phyloP scores from a whole-genome alignment of 352 stramenopile species.

The Phytophthora nicotianae region DNA sequence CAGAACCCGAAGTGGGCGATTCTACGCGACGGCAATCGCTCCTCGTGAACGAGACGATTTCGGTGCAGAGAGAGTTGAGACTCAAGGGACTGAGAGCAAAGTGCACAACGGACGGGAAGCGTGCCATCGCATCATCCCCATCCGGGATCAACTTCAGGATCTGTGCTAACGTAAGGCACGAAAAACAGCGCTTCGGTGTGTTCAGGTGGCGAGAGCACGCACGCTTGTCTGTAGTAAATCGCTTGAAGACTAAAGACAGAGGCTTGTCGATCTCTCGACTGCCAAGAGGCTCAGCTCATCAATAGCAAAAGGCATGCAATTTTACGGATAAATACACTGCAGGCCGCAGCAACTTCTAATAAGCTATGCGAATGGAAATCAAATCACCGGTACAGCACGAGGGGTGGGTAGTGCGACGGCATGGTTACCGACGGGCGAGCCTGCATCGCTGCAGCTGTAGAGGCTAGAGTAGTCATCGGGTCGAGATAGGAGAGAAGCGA shows the following conservation, averaged over 20 bases:
- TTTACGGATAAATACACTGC: slow-evolving; percentile 33
- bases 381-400: slow-evolving; percentile 35
- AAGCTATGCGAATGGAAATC: background rate
- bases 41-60: slow-evolving; percentile 23
- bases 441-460: slow-evolving; percentile 15
- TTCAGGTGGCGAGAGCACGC: background rate
- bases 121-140: slow-evolving; percentile 13
- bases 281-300: slow-evolving; percentile 9
- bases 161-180: slow-evolving; percentile 19
- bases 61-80: slow-evolving; percentile 19
- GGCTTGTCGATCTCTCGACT: background rate
- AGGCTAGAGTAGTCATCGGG: slow-evolving; percentile 25
- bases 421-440: slow-evolving; percentile 11
- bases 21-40: background rate
- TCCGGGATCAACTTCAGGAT: slow-evolving; percentile 20
- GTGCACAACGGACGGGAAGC: slow-evolving; percentile 2
- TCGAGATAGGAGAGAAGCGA: slow-evolving; percentile 40
- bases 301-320: slow-evolving; percentile 14
- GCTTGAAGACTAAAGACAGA: background rate
- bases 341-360: background rate
- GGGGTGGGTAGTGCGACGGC: slow-evolving; percentile 19
- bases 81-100: slow-evolving; percentile 4
- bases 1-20: background rate
- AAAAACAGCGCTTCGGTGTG: slow-evolving; percentile 18
- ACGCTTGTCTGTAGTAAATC: too few relatives aligned